Percentiles rank a stretch among this genome's conserved stretches.
Conservation (phyloP, 1,284 basidiomycete genomes). For the Sanghuangporus sanghuang region DNA sequence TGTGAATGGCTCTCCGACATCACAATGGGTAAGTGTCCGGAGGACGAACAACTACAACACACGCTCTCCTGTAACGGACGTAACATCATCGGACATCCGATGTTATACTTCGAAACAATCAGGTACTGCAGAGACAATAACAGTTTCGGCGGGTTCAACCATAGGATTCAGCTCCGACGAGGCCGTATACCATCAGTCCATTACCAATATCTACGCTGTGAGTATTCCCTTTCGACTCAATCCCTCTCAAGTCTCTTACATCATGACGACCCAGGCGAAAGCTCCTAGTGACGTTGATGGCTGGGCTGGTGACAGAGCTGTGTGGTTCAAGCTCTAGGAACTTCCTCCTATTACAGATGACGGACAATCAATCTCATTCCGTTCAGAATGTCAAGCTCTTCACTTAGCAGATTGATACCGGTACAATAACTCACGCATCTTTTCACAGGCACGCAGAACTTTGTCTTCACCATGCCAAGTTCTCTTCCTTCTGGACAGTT, state of each 20-base stretch:
- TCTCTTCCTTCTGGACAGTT: constrained; percentile 25
- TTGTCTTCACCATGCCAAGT: constrained; percentile 26
- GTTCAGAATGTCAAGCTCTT: constrained; percentile 17
- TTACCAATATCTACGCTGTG: constrained; percentile 35
- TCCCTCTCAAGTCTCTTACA: neutral
- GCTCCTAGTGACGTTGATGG: constrained; percentile 29
- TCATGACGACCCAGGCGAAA: constrained; percentile 22
- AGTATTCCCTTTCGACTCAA: neutral
- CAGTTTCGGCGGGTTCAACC: constrained; percentile 31
- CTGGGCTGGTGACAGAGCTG: constrained; percentile 33
- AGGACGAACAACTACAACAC: constrained; percentile 40
- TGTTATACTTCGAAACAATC: constrained; percentile 34
- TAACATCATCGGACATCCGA: constrained; percentile 33
- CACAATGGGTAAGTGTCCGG: constrained; percentile 37
- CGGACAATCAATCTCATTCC: constrained; percentile 20
- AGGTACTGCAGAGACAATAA: constrained; percentile 30
- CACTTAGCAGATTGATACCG: neutral
- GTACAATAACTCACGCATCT: neutral
- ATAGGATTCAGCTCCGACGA: constrained; percentile 31
- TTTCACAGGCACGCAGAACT: constrained; percentile 19
- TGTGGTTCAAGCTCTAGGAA: constrained; percentile 36
- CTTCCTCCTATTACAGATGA: constrained; percentile 22
- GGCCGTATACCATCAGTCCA: constrained; percentile 37
- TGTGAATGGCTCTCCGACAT: constrained; percentile 32
- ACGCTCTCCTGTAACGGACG: constrained; percentile 33